Conservation (phyloP, 1,139 yeast genomes). For the Geotrichum restrictum region DNA sequence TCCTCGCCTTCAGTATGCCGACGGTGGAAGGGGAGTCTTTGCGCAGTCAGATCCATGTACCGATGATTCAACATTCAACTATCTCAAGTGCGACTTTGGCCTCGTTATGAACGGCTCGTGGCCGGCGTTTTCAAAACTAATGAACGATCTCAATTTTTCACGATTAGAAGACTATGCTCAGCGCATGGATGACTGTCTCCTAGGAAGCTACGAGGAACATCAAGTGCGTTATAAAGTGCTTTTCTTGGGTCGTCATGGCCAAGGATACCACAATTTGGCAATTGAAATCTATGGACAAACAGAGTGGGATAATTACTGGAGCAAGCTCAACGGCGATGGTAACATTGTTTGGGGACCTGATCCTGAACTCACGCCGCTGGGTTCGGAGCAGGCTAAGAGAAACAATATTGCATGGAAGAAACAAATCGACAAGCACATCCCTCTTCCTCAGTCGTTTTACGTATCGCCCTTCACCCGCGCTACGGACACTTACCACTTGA, state of each 20-base stretch:
- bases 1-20: slow-evolving; percentile 6
- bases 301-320: slow-evolving; percentile 60
- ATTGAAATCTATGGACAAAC: slow-evolving; percentile 53
- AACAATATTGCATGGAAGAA: slow-evolving; percentile 46
- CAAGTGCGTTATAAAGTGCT: slow-evolving; percentile 52
- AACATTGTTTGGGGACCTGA: slow-evolving; percentile 64
- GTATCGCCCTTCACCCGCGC: slow-evolving; percentile 66
- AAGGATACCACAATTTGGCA: slow-evolving; percentile 69
- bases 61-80: slow-evolving; percentile 49
- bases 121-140: slow-evolving; percentile 41
- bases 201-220: not conserved
- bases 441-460: slow-evolving; percentile 54
- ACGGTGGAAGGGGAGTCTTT: slow-evolving; percentile 45
- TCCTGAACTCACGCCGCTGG: slow-evolving; percentile 58
- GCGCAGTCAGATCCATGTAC: slow-evolving; percentile 47
- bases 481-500: slow-evolving; percentile 51
- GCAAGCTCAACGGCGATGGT: slow-evolving; percentile 54
- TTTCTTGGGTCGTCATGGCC: slow-evolving; percentile 71
- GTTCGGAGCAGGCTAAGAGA: slow-evolving; percentile 50
- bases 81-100: slow-evolving; percentile 50
- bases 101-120: slow-evolving; percentile 42
- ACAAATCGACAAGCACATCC: slow-evolving; percentile 49
- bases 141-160: slow-evolving; percentile 29
- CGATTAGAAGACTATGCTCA: slow-evolving; percentile 41
- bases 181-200: slow-evolving; percentile 11